phyloP scores from a whole-genome alignment of 148 eudicot genomes.

The Silene uniflora region DNA sequence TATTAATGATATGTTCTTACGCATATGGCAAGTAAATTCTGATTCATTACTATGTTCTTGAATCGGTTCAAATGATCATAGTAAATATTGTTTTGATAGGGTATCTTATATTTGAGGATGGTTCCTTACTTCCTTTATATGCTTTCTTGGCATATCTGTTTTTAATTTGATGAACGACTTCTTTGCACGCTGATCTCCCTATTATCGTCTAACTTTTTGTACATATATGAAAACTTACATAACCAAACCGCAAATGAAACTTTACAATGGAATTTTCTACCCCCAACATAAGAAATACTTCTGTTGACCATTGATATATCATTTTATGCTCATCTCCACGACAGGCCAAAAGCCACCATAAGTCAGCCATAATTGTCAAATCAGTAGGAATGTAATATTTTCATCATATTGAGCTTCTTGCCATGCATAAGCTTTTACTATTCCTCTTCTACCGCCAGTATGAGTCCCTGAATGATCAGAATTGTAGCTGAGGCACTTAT shows the following conservation, averaged over 20 bases:
- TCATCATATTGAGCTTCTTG: conserved; percentile 1
- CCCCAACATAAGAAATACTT: too few relatives aligned
- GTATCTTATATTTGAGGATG: neutral
- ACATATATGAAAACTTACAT: neutral
- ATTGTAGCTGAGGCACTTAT: neutral
- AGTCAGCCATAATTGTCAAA: neutral
- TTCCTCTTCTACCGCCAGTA: neutral
- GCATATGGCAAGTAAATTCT: neutral
- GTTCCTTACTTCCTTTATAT: neutral
- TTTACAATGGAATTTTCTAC: neutral
- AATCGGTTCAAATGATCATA: neutral
- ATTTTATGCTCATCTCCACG: neutral
- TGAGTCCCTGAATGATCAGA: neutral
- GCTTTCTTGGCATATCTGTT: neutral
- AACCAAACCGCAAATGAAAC: neutral
- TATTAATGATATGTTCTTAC: neutral
- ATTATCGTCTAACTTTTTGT: neutral
- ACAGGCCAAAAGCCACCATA: neutral
- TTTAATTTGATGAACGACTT: neutral
- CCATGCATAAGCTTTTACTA: neutral
- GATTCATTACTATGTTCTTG: neutral
- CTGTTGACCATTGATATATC: neutral
- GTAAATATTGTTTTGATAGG: neutral
- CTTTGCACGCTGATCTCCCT: neutral
- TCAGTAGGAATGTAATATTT: neutral